phyloP scores from a whole-genome alignment of 2,329 filamentous ascomycete genomes.

The Pseudopithomyces maydicus region DNA sequence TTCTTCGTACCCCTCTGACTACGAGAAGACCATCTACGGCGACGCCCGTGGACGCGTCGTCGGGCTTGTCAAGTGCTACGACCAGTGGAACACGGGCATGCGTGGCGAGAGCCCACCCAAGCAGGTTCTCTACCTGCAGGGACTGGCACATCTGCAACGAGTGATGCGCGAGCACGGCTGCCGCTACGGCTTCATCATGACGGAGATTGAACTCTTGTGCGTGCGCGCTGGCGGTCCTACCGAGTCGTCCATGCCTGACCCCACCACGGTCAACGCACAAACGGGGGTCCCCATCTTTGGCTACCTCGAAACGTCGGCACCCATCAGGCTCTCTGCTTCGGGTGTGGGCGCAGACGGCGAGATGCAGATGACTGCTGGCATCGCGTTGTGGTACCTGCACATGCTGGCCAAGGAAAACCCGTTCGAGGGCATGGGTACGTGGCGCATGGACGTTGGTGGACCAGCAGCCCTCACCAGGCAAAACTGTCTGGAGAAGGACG shows the following conservation, averaged over 20 bases:
- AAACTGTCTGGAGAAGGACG: conserved; percentile 71
- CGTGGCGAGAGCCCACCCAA: conserved; percentile 82
- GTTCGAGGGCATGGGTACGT: conserved; percentile 64
- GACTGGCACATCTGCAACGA: conserved; percentile 83
- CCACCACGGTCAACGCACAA: conserved; percentile 49
- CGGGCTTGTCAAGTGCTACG: conserved; percentile 87
- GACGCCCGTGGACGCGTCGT: conserved; percentile 66
- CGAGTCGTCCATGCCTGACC: conserved; percentile 31
- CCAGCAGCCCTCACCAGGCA: conserved; percentile 74
- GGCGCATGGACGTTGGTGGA: conserved; percentile 74
- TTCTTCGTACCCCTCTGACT: conserved; percentile 63
- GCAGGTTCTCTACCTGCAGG: conserved; percentile 85
- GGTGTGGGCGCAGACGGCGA: conserved; percentile 42
- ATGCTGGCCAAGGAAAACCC: conserved; percentile 69
- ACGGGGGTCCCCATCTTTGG: conserved; percentile 77
- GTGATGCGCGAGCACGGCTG: conserved; percentile 93
- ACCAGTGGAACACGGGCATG: conserved; percentile 96
- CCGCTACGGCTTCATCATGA: conserved; percentile 94
- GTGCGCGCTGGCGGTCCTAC: conserved; percentile 73
- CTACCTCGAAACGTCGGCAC: conserved; percentile 74
- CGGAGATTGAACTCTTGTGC: conserved; percentile 91
- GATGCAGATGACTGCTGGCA: conserved; percentile 68
- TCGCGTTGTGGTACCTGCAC: conserved; percentile 79
- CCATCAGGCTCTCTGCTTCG: conserved; percentile 59
- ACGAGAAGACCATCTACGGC: conserved; percentile 54